Evolutionary conservation across 1,139 yeast genomes (phyloP).

Genomic region (Geotrichum australiense): DNA sequence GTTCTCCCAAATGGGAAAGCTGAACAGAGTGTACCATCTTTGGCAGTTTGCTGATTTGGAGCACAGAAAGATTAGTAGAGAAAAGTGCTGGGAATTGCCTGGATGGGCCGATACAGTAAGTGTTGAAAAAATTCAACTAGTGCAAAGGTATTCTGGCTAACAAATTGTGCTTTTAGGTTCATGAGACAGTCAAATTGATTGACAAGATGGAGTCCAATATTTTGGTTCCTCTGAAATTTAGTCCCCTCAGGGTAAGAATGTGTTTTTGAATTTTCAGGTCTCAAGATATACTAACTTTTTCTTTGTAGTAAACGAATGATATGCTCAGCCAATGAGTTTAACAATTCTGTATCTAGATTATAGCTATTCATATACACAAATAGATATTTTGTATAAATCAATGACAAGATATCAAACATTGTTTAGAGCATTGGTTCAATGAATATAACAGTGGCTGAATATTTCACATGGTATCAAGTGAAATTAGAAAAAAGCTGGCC

Average conservation of each 20-base stretch:
- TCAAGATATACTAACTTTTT: no score
- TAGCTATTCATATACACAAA: no score
- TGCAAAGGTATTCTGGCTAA: background rate
- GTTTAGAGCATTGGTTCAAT: no score
- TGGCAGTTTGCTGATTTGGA: constrained; percentile 43
- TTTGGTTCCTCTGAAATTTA: constrained; percentile 37
- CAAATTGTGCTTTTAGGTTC: constrained; percentile 27
- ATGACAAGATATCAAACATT: no score
- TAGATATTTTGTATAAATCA: no score
- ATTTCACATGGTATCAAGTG: no score
- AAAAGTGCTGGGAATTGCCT: constrained; percentile 40
- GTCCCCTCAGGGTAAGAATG: constrained; percentile 33
- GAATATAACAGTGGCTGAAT: no score
- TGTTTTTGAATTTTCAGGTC: no score
- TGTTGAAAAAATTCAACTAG: background rate
- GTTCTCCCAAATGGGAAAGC: constrained; percentile 38
- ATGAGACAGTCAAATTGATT: constrained; percentile 39
- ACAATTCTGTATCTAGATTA: no score
- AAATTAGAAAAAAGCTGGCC: no score
- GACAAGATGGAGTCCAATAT: constrained; percentile 37
- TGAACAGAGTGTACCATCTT: constrained; percentile 39
- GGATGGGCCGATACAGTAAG: constrained; percentile 39
- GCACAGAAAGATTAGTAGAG: constrained; percentile 38
- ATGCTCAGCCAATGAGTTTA: no score
- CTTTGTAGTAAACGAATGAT: no score